These are phyloP conservation scores for Pythium monospermum DNA, from an alignment of 352 stramenopile species.

Conservation along the genomic window DNA sequence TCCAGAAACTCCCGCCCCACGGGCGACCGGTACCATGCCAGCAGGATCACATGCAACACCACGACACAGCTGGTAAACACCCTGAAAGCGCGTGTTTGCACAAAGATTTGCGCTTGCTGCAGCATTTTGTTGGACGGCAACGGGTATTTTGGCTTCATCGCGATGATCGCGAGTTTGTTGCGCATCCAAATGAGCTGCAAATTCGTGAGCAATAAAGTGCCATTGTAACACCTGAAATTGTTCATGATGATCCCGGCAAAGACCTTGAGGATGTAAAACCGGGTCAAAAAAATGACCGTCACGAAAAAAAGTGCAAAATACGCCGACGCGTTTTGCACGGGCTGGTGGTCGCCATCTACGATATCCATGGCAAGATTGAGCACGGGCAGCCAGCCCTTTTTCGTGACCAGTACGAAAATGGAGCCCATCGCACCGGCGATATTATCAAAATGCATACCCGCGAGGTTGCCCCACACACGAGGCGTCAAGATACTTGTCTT, in stretches of 20 bases:
- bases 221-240: constrained; percentile 83
- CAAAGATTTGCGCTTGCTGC: constrained; percentile 51
- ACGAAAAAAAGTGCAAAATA: constrained; percentile 84
- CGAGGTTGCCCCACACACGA: constrained; percentile 75
- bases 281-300: constrained; percentile 70
- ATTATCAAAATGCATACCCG: constrained; percentile 79
- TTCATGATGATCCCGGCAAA: constrained; percentile 85
- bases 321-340: constrained; percentile 61
- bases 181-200: constrained; percentile 77
- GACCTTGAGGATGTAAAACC: constrained; percentile 73
- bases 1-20: constrained; percentile 32
- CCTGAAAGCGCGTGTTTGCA: constrained; percentile 61
- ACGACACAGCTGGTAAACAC: constrained; percentile 58
- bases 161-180: constrained; percentile 55
- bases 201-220: constrained; percentile 69
- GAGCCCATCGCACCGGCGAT: constrained; percentile 73
- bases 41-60: constrained; percentile 61
- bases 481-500: constrained; percentile 52
- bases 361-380: constrained; percentile 84
- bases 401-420: constrained; percentile 76
- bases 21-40: constrained; percentile 69
- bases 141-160: constrained; percentile 70
- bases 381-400: constrained; percentile 82
- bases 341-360: constrained; percentile 61
- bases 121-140: constrained; percentile 55